phyloP scores from a whole-genome alignment of 2,329 filamentous ascomycete species.

The Cercospora zeae-maydis region DNA sequence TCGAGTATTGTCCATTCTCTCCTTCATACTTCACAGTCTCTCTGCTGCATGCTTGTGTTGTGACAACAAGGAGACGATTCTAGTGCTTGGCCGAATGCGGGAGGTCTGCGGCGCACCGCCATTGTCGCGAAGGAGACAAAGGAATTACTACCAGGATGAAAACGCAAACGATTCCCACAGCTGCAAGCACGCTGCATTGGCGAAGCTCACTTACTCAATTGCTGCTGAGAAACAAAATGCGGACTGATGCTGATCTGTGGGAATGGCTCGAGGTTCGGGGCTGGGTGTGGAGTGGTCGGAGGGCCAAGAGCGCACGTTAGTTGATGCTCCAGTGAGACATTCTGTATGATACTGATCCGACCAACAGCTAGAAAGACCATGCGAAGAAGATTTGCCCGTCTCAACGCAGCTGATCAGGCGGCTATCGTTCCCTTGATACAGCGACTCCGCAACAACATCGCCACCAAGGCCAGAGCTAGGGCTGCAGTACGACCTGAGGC shows the following conservation, averaged over 20 bases:
- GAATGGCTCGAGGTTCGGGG: background rate
- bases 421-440: background rate
- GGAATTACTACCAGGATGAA: background rate
- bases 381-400: background rate
- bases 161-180: background rate
- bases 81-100: background rate
- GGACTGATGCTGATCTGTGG: background rate
- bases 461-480: background rate
- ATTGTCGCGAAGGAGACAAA: background rate
- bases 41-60: background rate
- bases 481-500: background rate
- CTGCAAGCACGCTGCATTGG: background rate
- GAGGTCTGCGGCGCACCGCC: background rate
- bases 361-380: background rate
- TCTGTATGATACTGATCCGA: background rate
- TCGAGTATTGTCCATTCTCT: too few relatives aligned
- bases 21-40: background rate
- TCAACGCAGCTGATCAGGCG: background rate
- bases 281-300: background rate
- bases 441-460: background rate
- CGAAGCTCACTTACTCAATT: background rate
- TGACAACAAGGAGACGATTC: background rate
- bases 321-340: background rate
- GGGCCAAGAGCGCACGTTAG: background rate
- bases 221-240: background rate